Conservation (phyloP, 306 rosid genomes). For the Acacia acuminata region DNA sequence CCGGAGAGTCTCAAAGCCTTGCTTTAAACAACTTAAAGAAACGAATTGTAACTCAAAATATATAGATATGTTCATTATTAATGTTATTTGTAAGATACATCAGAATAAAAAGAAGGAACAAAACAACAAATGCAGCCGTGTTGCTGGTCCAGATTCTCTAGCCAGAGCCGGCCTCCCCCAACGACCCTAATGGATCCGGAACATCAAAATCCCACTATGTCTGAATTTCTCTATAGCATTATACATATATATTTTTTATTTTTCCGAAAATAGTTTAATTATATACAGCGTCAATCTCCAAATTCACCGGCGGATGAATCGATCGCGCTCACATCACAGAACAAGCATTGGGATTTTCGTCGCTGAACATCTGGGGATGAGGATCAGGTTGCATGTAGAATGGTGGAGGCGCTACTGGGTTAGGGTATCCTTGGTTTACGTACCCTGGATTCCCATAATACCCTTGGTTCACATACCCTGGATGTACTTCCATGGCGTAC, state of each 20-base stretch:
- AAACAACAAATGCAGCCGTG: conserved; percentile 24
- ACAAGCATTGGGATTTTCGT: conserved; percentile 93
- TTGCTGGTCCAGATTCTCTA: conserved; percentile 32
- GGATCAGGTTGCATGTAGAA: conserved; percentile 24
- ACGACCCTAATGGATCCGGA: conserved; percentile 25
- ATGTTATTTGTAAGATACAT: neutral
- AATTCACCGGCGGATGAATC: neutral
- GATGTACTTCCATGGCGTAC: conserved; percentile 32
- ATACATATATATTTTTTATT: neutral
- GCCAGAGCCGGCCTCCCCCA: conserved; percentile 36
- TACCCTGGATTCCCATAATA: conserved; percentile 41
- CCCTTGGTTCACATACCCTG: conserved; percentile 23
- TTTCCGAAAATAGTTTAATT: neutral
- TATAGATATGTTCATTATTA: neutral
- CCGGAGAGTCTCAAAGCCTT: too few species aligned
- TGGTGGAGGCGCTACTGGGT: conserved; percentile 23
- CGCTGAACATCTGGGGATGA: conserved; percentile 58
- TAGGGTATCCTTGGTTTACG: conserved; percentile 39
- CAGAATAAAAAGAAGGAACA: neutral
- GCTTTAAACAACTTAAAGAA: neutral
- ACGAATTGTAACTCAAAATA: neutral
- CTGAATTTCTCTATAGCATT: neutral
- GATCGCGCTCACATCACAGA: conserved; percentile 62
- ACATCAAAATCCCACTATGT: conserved; percentile 18
- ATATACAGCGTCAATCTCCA: neutral